These are phyloP conservation scores for Triticum urartu DNA, from an alignment of 176 grass and related monocot genomes.

Conservation along the genomic window DNA sequence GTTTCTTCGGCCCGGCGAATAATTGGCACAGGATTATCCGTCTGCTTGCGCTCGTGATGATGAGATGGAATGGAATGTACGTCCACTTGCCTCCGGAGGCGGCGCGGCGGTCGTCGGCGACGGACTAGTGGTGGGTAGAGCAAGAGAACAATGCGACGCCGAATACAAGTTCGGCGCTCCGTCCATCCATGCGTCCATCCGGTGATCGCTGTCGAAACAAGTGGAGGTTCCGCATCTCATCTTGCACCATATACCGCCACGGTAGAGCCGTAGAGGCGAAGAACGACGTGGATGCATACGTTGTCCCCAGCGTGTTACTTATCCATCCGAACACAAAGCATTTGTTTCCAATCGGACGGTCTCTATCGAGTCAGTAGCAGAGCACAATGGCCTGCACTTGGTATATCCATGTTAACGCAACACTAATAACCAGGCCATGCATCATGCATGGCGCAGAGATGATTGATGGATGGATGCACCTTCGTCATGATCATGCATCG, in stretches of 20 bases:
- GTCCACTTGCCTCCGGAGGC: background rate
- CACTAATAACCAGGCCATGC: background rate
- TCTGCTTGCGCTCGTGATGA: background rate
- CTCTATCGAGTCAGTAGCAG: too few relatives aligned
- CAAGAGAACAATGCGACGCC: background rate
- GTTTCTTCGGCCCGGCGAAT: background rate
- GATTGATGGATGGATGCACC: background rate
- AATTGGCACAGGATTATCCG: background rate
- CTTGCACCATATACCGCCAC: background rate
- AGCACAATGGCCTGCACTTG: background rate
- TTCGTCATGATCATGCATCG: background rate
- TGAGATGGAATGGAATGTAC: background rate
- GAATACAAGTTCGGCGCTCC: background rate
- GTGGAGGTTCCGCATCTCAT: background rate
- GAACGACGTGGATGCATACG: background rate
- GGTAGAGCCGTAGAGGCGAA: background rate
- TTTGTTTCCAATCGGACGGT: background rate
- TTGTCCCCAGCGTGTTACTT: too few relatives aligned
- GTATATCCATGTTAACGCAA: background rate
- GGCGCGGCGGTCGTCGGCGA: background rate
- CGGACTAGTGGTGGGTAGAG: background rate
- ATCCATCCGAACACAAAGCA: background rate
- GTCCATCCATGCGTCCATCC: background rate
- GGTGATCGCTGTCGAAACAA: background rate
- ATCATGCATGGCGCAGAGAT: background rate